Base-by-base conservation (phyloP, 2,329 filamentous ascomycete genomes). In the Thermochaetoides dissita region DNA sequence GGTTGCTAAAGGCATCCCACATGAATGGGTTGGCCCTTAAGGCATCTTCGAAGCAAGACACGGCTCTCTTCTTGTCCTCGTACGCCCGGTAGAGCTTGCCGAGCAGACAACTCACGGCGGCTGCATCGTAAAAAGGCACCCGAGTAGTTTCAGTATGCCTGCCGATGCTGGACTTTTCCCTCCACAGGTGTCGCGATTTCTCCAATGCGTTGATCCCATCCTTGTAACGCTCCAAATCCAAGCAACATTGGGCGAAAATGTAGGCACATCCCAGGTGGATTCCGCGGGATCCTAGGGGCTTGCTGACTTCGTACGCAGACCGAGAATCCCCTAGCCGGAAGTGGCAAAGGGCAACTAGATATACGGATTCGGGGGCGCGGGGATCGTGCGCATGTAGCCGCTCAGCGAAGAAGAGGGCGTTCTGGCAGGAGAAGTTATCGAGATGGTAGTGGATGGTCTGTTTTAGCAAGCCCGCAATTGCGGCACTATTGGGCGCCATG, bases 11-110 rank as follows among this genome's bases (percentile, higher is more conserved):
- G 0, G 89, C 88, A 67, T 98, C 91, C 91, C 91, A 98, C 75
- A 94, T 91, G 61, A 96, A 89, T 1, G 91, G 88, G 55, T 96
- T 98, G 42, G 79, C 61, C 62, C 88, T 93, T 53, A 98, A 66
- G 6, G 88, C 78, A 46, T 93, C 86, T 51, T 94, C 86, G 57
- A 91, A 96, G 59, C 77, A 86, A 50, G 83, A 75, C 10, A 89
- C 78, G 7, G 91, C 88, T 60, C 84, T 87, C 52, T 82, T 82
- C 55, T 83, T 83, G 54, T 84, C 73, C 52, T 94, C 83, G 53
- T 91, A 81, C 2, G 76, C 84, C 38, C 82, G 77, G 65, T 87
- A 89, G 29, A 98, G 68, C 62, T 93, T 94, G 28, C 86, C 91
- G 30, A 94, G 69, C 33, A 98, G 65, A 54, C 84, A 91, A 49